Evolutionary conservation across 768 basidiomycete genomes (phyloP), one percentile per base, ranked within the genome.

Genomic region (Lepiota brunneoincarnata): DNA sequence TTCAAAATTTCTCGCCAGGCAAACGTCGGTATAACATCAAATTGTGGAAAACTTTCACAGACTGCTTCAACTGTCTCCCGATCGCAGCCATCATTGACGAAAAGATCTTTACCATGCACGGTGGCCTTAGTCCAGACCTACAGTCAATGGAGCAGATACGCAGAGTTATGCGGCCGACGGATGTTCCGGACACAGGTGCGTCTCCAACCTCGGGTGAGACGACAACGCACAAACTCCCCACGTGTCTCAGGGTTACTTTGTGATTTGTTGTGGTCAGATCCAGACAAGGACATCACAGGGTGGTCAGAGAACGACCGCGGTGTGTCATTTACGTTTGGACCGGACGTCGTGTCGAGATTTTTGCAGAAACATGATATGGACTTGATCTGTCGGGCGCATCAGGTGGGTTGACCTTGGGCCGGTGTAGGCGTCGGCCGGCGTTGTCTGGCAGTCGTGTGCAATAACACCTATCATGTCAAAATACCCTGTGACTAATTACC

Each of bases 11-110:
- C 6, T 46, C 28, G 54, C 14, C 68, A 98, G 96, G 96, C 82
- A 99, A 99, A 80, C 93, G 96, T 70, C 87, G 96, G 68, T 98
- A 98, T 82, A 99, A 98, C 80, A 99, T 99, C 83, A 99, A 99
- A 74, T 81, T 98, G 68, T 99, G 96, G 96, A 99, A 99, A 82
- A 99, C 96, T 34, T 99, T 99, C 73, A 99, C 96, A 56, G 96
- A 99, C 71, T 98, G 96, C 76, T 99, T 99, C 83, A 99, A 99
- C 77, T 98, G 96, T 71, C 78, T 98, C 61, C 96, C 96, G 35
- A 98, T 99, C 70, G 96, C 96, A 44, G 96, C 96, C 63, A 98
- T 99, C 74, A 98, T 99, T 70, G 96, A 98, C 75, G 96, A 98
- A 75, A 99, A 98, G 78, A 99, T 99, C 69, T 98, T 99, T 73